Evolutionary conservation across 345 rosid species (phyloP), one percentile per base, ranked within the genome.

Genomic region (Citrus cavaleriei): DNA sequence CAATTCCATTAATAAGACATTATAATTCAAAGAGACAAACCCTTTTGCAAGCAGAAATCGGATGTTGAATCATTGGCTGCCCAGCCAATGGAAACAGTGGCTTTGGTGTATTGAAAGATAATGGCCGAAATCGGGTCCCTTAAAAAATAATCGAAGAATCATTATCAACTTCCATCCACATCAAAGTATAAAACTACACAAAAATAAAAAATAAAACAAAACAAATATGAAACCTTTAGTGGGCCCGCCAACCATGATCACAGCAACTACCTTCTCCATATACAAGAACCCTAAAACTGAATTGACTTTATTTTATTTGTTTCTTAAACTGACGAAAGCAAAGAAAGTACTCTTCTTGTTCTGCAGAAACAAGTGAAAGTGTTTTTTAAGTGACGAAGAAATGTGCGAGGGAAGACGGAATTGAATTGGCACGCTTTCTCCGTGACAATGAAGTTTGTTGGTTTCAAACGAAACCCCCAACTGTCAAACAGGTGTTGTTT

Each of bases 211-310:
- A 40, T 49, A 54, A 46, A 68, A 64, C 9, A 14, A 10, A 7
- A 34, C 2, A 27, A 37, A 67, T 7, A 61, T 54, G 9, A 70
- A 57, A 90, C 98, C 97, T 93, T 91, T 92, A 54, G 98, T 92
- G 65, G 98, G 96, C 21, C 98, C 97, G 69, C 98, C 98, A 30
- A 93, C 98, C 95, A 93, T 88, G 83, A 93, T 93, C 80, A 93
- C 97, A 70, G 95, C 98, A 68, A 90, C 92, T 76, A 89, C 92
- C 84, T 86, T 87, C 81, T 89, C 96, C 89, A 92, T 89, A 55
- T 51, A 46, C 69, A 62, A 67, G 60, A 79, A 76, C 62, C 76
- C 75, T 58, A 77, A 40, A 32, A n/a, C 57, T 32, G 28, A 72
- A n/a, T 65, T 37, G 49, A 58, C 14, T 58, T 35, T 58, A 6